Evolutionary conservation across 2,329 filamentous ascomycete species (phyloP).

Genomic region (Myriosclerotinia scirpicola): DNA sequence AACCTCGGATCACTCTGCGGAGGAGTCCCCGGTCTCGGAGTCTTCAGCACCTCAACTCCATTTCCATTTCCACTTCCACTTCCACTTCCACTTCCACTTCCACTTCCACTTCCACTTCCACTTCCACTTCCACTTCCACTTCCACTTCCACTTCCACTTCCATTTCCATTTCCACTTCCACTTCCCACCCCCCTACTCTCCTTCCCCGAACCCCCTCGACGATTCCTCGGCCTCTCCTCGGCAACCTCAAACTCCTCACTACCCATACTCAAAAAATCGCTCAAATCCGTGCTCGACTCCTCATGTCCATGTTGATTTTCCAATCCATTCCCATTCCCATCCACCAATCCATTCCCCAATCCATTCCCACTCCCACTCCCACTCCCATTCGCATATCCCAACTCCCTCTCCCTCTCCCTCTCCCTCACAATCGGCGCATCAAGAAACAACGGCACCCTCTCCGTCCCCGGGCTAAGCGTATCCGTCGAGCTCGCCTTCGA

Average conservation of each 20-base stretch:
- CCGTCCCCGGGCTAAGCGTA: slow-evolving; percentile 30
- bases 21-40: background rate
- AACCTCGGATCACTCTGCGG: slow-evolving; percentile 27
- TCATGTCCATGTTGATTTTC: slow-evolving; percentile 28
- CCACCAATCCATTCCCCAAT: slow-evolving; percentile 19
- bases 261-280: slow-evolving; percentile 36
- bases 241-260: slow-evolving; percentile 31
- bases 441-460: slow-evolving; percentile 35
- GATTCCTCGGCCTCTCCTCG: slow-evolving; percentile 35
- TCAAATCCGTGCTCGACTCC: slow-evolving; percentile 37
- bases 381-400: background rate
- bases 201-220: slow-evolving; percentile 16
- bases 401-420: slow-evolving; percentile 2
- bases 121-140: no score
- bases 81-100: no score
- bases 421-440: slow-evolving; percentile 33
- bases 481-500: slow-evolving; percentile 29
- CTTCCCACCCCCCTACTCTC: background rate
- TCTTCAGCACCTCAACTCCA: background rate
- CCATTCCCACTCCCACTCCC: background rate
- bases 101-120: no score
- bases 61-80: no score
- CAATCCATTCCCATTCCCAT: no score
- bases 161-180: no score
- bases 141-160: no score